Conservation (phyloP, 2,329 filamentous ascomycete genomes). For the Phyllosticta capitalensis region DNA sequence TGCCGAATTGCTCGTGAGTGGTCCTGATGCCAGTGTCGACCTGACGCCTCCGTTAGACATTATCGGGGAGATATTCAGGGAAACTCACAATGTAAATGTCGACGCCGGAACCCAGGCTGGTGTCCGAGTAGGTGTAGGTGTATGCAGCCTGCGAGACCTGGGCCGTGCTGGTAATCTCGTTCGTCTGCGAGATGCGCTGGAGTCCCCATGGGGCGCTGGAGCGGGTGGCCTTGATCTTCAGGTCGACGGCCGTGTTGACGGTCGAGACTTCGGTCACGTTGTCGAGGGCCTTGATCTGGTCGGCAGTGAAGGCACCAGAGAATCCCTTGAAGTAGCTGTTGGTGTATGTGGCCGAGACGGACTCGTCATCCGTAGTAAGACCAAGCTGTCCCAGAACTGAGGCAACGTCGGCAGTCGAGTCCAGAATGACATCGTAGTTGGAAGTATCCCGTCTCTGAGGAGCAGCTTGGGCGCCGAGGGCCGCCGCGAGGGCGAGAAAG, state of each 20-base stretch:
- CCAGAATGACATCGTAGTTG: constrained; percentile 6
- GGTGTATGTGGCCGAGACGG: constrained; percentile 7
- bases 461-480: constrained; percentile 3
- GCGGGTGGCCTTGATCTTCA: constrained; percentile 24
- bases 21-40: constrained; percentile 8
- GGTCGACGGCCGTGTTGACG: constrained; percentile 2
- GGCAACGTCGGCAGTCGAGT: neutral
- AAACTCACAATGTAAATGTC: constrained; percentile 47
- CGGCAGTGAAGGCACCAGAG: constrained; percentile 7
- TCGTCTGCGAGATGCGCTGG: constrained; percentile 29
- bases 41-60: neutral
- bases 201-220: constrained; percentile 32
- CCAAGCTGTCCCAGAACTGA: constrained; percentile 2
- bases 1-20: constrained; percentile 23
- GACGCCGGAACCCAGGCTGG: constrained; percentile 11
- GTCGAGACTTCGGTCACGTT: constrained; percentile 7
- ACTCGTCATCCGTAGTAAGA: constrained; percentile 1
- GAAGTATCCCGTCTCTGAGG: constrained; percentile 2
- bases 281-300: constrained; percentile 1
- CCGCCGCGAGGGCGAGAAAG: constrained; percentile 1
- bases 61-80: neutral
- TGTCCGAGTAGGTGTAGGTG: constrained; percentile 6
- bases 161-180: constrained; percentile 16
- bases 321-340: constrained; percentile 9
- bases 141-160: constrained; percentile 24